A percentile compares a stretch with the other conserved stretches of the same genome.
phyloP scores from a whole-genome alignment of 2,329 filamentous ascomycete genomes.

The Dissoconium aciculare region DNA sequence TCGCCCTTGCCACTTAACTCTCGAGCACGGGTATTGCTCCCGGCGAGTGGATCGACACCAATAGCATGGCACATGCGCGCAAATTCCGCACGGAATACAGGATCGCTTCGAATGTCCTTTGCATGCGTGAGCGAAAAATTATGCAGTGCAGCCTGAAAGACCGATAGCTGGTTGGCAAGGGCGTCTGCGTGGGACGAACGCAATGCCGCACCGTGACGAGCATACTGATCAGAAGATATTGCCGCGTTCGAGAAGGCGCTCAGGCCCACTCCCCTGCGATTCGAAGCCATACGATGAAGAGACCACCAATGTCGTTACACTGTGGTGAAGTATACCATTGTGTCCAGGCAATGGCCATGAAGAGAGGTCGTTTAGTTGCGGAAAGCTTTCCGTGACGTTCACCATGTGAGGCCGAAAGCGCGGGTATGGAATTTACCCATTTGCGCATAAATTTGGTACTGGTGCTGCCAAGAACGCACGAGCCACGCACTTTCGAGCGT shows the following conservation, averaged over 20 bases:
- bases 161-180: constrained; percentile 80
- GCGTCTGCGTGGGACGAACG: constrained; percentile 71
- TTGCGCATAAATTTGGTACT: too few species aligned
- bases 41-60: constrained; percentile 80
- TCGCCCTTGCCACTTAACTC: constrained; percentile 35
- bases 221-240: constrained; percentile 77
- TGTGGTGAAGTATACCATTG: too few species aligned
- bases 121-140: constrained; percentile 91
- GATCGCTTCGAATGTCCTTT: constrained; percentile 90
- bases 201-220: constrained; percentile 75
- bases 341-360: too few species aligned
- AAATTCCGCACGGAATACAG: constrained; percentile 89
- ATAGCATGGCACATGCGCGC: constrained; percentile 97
- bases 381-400: too few species aligned
- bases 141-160: constrained; percentile 89
- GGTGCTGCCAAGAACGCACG: constrained; percentile 1
- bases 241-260: constrained; percentile 77
- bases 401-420: too few species aligned
- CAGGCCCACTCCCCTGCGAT: constrained; percentile 71
- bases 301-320: too few species aligned
- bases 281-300: constrained; percentile 31
- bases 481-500: background rate
- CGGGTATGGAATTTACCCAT: too few species aligned
- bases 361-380: too few species aligned
- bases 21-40: constrained; percentile 25